phyloP scores from a whole-genome alignment of 2,329 filamentous ascomycete species.

The Paracamarosporium sp. region DNA sequence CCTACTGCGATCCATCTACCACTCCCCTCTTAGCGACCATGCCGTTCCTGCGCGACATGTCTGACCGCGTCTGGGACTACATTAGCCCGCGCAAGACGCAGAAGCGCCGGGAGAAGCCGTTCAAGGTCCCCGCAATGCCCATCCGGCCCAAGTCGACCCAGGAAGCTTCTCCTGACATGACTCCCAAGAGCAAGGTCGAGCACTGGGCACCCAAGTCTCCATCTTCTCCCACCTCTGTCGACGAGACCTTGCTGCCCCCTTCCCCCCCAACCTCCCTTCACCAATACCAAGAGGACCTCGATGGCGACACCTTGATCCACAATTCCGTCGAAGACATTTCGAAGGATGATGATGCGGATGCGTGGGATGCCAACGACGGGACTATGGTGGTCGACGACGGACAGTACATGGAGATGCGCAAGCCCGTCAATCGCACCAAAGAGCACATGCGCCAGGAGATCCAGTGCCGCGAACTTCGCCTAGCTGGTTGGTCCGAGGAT shows the following conservation, averaged over 20 bases:
- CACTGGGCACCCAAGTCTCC: slow-evolving; percentile 33
- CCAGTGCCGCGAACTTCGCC: slow-evolving; percentile 44
- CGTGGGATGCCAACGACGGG: slow-evolving; percentile 45
- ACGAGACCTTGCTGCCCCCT: slow-evolving; percentile 34
- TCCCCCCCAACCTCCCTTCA: slow-evolving; percentile 37
- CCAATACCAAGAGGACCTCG: slow-evolving; percentile 35
- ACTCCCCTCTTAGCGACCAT: slow-evolving; percentile 20
- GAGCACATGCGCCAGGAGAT: slow-evolving; percentile 32
- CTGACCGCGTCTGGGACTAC: slow-evolving; percentile 50
- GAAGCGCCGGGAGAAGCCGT: slow-evolving; percentile 43
- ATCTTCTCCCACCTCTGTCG: slow-evolving; percentile 22
- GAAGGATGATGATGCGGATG: slow-evolving; percentile 20
- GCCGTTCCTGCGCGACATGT: slow-evolving; percentile 41
- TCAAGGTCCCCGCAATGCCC: slow-evolving; percentile 42
- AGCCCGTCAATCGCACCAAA: slow-evolving; percentile 27
- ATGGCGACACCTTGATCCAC: slow-evolving; percentile 40
- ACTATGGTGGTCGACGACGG: slow-evolving; percentile 43
- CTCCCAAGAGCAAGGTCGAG: slow-evolving; percentile 35
- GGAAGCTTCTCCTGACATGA: slow-evolving; percentile 29
- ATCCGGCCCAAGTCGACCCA: slow-evolving; percentile 6
- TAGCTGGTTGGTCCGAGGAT: slow-evolving; percentile 57
- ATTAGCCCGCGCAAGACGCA: slow-evolving; percentile 51
- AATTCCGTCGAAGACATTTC: slow-evolving; percentile 12
- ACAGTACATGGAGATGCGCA: slow-evolving; percentile 32
- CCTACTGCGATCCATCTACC: neutral